phyloP scores from a whole-genome alignment of 768 basidiomycete species.

The Russula olivacea region DNA sequence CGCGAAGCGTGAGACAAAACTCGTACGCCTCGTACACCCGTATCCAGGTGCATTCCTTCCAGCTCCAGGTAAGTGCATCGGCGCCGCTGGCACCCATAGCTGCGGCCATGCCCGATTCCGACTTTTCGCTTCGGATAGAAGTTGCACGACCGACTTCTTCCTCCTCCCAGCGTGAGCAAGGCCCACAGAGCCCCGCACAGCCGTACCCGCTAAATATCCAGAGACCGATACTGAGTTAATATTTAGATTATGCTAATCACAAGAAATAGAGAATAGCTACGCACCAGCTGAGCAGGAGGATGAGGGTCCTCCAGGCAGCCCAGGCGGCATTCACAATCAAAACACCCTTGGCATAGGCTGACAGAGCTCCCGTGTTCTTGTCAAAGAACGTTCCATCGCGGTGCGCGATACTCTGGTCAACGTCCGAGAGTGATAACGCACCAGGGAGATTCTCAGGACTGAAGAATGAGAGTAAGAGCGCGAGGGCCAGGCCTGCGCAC shows the following conservation, averaged over 20 bases:
- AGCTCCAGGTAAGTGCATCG: conserved; percentile 62
- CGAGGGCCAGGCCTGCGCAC: conserved; percentile 68
- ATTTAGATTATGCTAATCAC: not conserved
- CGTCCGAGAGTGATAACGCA: conserved; percentile 42
- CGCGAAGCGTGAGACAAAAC: conserved; percentile 57
- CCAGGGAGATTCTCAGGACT: conserved; percentile 38
- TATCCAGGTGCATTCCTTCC: conserved; percentile 64
- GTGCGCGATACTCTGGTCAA: conserved; percentile 36
- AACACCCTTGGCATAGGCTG: conserved; percentile 68
- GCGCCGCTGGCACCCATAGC: conserved; percentile 25
- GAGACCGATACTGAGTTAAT: conserved; percentile 53
- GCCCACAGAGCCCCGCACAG: conserved; percentile 77
- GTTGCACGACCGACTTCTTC: conserved; percentile 54
- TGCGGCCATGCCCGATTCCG: conserved; percentile 26
- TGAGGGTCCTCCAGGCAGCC: conserved; percentile 51
- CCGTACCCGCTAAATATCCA: conserved; percentile 74
- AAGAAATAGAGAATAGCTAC: not conserved
- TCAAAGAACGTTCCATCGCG: conserved; percentile 77
- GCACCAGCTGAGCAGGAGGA: conserved; percentile 67
- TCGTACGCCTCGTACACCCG: conserved; percentile 77
- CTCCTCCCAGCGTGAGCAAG: conserved; percentile 81
- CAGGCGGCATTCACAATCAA: conserved; percentile 60
- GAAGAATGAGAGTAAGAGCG: conserved; percentile 61
- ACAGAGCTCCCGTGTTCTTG: conserved; percentile 55
- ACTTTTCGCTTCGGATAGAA: conserved; percentile 46